Evolutionary conservation across 2,329 filamentous ascomycete genomes (phyloP).

Genomic region (Trichoderma cornu-damae): DNA sequence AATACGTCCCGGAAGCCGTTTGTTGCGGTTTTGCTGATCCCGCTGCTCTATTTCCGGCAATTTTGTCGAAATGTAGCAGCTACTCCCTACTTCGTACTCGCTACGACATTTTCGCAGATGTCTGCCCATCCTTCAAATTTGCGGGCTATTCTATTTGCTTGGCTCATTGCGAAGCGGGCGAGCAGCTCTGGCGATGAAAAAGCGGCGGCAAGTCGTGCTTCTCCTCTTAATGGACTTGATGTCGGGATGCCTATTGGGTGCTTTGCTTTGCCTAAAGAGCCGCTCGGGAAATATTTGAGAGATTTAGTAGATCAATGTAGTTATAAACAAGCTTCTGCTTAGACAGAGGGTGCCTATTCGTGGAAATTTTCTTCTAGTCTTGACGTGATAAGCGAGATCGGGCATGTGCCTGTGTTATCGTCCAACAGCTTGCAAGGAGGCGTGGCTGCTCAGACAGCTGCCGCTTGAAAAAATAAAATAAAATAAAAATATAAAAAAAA

Average conservation of each 20-base stretch:
- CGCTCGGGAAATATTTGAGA: not conserved
- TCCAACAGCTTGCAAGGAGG: not conserved
- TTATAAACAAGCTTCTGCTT: not conserved
- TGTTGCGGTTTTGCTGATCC: no score
- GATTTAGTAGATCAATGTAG: not conserved
- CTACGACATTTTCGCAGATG: not conserved
- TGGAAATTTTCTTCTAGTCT: conserved; percentile 8
- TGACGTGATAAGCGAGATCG: not conserved
- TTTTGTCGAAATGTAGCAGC: not conserved
- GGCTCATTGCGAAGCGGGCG: not conserved
- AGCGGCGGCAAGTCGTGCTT: not conserved
- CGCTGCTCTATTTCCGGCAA: not conserved
- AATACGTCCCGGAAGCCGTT: not conserved
- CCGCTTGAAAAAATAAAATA: no score
- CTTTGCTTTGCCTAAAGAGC: not conserved
- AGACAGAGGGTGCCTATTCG: not conserved
- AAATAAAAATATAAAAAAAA: no score
- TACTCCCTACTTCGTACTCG: no score
- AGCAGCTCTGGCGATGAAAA: not conserved
- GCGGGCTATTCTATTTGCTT: not conserved
- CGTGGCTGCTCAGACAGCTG: not conserved
- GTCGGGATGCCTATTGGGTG: not conserved
- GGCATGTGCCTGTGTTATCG: not conserved
- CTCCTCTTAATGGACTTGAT: not conserved
- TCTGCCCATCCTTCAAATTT: not conserved